These are phyloP conservation scores for Takakia lepidozioides DNA, from an alignment of 225 moss, liverwort and hornwort species.

Conservation along the genomic window DNA sequence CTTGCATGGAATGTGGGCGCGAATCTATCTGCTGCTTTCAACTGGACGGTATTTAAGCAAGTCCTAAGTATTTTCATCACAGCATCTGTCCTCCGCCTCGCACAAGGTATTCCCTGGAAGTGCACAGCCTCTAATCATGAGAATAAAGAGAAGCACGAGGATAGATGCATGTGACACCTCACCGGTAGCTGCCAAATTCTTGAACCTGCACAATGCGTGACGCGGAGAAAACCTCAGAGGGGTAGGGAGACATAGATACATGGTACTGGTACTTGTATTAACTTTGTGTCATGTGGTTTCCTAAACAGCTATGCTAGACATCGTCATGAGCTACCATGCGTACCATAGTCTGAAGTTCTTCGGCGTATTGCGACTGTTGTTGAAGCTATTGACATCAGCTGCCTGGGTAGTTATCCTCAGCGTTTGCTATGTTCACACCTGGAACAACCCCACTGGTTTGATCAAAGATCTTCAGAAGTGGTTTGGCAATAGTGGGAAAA, in stretches of 20 bases:
- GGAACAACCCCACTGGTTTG: conserved; percentile 66
- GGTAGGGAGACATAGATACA: too few relatives aligned
- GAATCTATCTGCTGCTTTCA: conserved; percentile 34
- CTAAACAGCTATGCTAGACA: conserved; percentile 43
- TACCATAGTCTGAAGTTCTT: conserved; percentile 59
- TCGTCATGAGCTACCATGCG: conserved; percentile 57
- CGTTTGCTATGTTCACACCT: conserved; percentile 78
- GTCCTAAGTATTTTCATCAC: conserved; percentile 90
- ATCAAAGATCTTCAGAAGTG: conserved; percentile 60
- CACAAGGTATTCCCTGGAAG: conserved; percentile 25
- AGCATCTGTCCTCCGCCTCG: conserved; percentile 67
- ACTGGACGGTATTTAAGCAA: conserved; percentile 64
- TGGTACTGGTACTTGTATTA: too few relatives aligned
- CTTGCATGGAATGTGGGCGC: conserved; percentile 76
- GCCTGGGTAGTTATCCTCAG: conserved; percentile 85
- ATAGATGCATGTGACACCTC: too few relatives aligned
- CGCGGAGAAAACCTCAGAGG: too few relatives aligned
- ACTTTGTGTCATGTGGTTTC: too few relatives aligned
- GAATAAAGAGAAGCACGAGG: not conserved
- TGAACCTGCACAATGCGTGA: too few relatives aligned
- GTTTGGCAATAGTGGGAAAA: conserved; percentile 70
- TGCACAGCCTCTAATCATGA: too few relatives aligned
- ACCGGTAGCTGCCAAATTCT: too few relatives aligned
- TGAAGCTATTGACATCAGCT: conserved; percentile 66
- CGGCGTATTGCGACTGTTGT: conserved; percentile 62